Conservation (phyloP, 139 green algal genomes). For the Chlorella sp. region DNA sequence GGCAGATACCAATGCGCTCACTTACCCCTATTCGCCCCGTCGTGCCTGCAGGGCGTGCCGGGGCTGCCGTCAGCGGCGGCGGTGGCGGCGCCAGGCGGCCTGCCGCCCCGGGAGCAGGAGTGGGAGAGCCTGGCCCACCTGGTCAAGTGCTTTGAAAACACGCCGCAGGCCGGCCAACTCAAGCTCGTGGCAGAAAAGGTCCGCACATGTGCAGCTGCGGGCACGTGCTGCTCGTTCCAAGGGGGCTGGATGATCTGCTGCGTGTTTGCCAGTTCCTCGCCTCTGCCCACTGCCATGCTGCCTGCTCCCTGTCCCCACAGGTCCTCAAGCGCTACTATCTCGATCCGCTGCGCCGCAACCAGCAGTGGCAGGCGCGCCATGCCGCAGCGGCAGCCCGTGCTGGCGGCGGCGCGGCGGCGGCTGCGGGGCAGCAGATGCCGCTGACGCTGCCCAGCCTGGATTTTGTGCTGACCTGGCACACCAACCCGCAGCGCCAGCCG, state of each 20-base stretch:
- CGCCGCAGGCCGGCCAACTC: constrained; percentile 64
- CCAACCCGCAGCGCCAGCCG: constrained; percentile 37
- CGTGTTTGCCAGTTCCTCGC: no score
- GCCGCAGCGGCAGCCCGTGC: neutral
- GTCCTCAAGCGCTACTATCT: constrained; percentile 49
- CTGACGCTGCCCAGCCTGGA: constrained; percentile 54
- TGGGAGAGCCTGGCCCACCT: constrained; percentile 68
- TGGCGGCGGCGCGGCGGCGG: neutral
- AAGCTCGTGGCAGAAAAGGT: constrained; percentile 52
- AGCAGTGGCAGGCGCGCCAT: constrained; percentile 35
- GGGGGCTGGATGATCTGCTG: no score
- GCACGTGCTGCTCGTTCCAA: no score
- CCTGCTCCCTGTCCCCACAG: neutral
- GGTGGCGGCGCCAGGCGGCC: no score
- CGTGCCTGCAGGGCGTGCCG: no score
- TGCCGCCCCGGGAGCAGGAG: constrained; percentile 33
- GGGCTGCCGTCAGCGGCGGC: no score
- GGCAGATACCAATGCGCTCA: no score
- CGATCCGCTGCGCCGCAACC: constrained; percentile 33
- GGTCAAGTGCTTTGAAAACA: constrained; percentile 67
- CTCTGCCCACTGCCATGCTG: no score
- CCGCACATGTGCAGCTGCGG: no score
- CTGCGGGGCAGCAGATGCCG: constrained; percentile 40
- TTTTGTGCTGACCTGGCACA: constrained; percentile 57
- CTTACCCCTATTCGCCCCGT: no score